phyloP scores from a whole-genome alignment of 2,329 filamentous ascomycete species.

The Fusarium metavorans region DNA sequence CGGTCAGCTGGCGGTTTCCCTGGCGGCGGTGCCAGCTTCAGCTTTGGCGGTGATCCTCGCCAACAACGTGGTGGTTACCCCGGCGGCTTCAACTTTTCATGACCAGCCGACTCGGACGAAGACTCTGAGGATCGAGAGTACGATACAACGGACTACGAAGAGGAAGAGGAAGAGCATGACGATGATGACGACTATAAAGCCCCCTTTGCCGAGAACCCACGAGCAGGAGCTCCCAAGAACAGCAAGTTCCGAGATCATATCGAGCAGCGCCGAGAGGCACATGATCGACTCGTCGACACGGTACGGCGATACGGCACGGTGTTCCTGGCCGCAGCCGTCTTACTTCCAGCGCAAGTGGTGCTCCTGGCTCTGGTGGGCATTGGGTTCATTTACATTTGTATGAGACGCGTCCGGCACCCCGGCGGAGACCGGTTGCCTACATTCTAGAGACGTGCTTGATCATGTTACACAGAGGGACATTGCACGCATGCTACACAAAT shows the following conservation, averaged over 20 bases:
- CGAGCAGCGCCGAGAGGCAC: conserved; percentile 49
- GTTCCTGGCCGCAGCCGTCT: conserved; percentile 58
- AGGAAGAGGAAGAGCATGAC: conserved; percentile 38
- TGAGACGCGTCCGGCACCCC: conserved; percentile 44
- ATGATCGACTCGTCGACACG: conserved; percentile 54
- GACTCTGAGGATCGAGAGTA: conserved; percentile 51
- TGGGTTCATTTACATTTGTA: conserved; percentile 57
- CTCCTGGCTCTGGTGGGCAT: conserved; percentile 50
- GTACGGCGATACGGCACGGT: conserved; percentile 58
- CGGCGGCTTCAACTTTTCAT: conserved; percentile 59
- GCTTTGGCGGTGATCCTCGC: conserved; percentile 60
- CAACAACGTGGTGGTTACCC: conserved; percentile 52
- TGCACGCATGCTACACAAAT: conserved; percentile 37
- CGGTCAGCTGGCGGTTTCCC: conserved; percentile 65
- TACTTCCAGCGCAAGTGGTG: conserved; percentile 60
- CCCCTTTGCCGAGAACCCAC: conserved; percentile 28
- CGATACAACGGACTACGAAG: conserved; percentile 43
- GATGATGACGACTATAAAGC: conserved; percentile 43
- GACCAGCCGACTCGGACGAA: conserved; percentile 59
- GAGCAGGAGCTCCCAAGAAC: conserved; percentile 22
- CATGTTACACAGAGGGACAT: conserved; percentile 17
- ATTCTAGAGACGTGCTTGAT: conserved; percentile 42
- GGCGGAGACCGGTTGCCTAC: conserved; percentile 34
- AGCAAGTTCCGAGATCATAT: conserved; percentile 47
- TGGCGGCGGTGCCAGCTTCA: conserved; percentile 67